Conservation (phyloP, 179 eudicot genomes). For the Spergularia azorica region DNA sequence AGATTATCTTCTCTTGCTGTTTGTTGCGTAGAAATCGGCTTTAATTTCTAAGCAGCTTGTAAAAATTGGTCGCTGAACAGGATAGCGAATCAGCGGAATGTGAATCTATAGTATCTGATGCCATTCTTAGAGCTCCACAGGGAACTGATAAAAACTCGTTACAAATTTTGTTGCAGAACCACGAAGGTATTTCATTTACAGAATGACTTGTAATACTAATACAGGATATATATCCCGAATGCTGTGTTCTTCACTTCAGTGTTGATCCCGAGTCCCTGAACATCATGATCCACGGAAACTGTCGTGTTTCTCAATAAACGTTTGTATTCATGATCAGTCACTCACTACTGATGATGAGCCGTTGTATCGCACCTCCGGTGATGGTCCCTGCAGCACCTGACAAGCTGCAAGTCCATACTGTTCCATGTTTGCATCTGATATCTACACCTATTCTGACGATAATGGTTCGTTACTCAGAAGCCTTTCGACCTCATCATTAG, state of each 20-base stretch:
- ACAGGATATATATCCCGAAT: too few species aligned
- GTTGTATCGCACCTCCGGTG: neutral
- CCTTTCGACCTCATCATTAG: slow-evolving; percentile 90
- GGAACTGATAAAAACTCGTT: too few species aligned
- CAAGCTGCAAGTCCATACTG: neutral
- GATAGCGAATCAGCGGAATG: too few species aligned
- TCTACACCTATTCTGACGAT: slow-evolving; percentile 43
- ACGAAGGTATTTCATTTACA: neutral
- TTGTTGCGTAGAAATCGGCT: neutral
- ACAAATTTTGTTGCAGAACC: neutral
- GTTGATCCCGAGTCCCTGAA: neutral
- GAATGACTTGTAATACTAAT: too few species aligned
- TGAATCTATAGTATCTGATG: too few species aligned
- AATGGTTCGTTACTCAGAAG: slow-evolving; percentile 65
- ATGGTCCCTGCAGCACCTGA: neutral
- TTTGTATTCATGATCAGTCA: too few species aligned
- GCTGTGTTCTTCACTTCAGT: neutral
- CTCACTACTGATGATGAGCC: too few species aligned
- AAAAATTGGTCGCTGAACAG: too few species aligned
- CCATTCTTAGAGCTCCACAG: too few species aligned
- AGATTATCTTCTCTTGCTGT: neutral
- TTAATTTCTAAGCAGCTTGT: neutral
- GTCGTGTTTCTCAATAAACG: neutral
- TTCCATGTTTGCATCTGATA: neutral
- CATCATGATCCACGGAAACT: neutral